These are phyloP conservation scores for Amylocarpus encephaloides DNA, from an alignment of 2,329 filamentous ascomycete species.

Conservation along the genomic window DNA sequence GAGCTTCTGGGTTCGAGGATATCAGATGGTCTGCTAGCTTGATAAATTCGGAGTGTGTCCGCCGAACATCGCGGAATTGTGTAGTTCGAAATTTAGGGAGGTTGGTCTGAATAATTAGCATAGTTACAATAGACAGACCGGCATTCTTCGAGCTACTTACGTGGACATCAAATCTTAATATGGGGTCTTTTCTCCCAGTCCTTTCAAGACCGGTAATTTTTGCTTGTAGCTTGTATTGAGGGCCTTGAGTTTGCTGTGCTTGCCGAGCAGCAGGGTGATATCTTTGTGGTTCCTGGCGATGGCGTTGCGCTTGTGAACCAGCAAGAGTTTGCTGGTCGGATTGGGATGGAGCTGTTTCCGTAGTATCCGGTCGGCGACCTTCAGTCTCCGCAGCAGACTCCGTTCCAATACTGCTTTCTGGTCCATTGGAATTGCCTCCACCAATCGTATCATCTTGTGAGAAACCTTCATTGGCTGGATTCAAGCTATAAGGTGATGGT, in stretches of 20 bases:
- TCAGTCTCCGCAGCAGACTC: slow-evolving; percentile 25
- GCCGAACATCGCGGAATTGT: slow-evolving; percentile 94
- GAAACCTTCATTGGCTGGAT: slow-evolving; percentile 20
- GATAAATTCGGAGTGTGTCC: slow-evolving; percentile 89
- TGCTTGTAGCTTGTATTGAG: slow-evolving; percentile 79
- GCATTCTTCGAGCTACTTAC: slow-evolving; percentile 46
- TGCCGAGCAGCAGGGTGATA: slow-evolving; percentile 22
- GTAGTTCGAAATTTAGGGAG: slow-evolving; percentile 97
- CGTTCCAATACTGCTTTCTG: slow-evolving; percentile 24
- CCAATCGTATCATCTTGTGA: slow-evolving; percentile 24
- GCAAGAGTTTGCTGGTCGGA: slow-evolving; percentile 20
- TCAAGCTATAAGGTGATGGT: slow-evolving; percentile 24
- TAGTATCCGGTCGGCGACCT: slow-evolving; percentile 26
- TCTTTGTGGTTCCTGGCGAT: slow-evolving; percentile 30
- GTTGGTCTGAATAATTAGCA: slow-evolving; percentile 64
- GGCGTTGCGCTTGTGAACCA: slow-evolving; percentile 24
- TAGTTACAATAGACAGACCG: background rate
- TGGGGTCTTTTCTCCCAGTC: slow-evolving; percentile 90
- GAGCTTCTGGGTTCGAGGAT: slow-evolving; percentile 92
- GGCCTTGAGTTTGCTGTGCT: slow-evolving; percentile 38
- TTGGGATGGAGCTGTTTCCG: slow-evolving; percentile 23
- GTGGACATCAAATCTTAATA: slow-evolving; percentile 92
- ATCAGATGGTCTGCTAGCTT: slow-evolving; percentile 96
- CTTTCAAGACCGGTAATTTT: slow-evolving; percentile 93
- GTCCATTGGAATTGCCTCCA: slow-evolving; percentile 20